Conservation (phyloP, 805 yeast genomes). For the Suhomyces xylopsoci region DNA sequence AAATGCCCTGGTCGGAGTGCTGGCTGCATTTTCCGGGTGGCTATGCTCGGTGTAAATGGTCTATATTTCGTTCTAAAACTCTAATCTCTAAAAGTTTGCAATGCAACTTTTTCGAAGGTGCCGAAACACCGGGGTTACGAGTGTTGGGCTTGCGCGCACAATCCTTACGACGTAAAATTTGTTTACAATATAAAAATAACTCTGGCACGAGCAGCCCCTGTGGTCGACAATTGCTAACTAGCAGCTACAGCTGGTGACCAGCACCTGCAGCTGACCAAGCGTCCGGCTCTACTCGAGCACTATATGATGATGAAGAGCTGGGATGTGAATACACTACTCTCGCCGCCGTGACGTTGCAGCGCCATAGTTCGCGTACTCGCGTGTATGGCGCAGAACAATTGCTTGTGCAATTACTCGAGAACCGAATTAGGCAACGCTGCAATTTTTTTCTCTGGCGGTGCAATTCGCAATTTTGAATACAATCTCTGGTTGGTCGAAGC, state of each 20-base stretch:
- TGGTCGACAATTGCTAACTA: not conserved
- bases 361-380: not conserved
- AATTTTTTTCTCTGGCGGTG: not conserved
- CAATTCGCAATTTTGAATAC: not conserved
- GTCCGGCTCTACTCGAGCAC: not conserved
- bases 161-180: not conserved
- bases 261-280: not conserved
- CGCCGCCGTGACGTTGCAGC: not conserved
- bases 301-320: not conserved
- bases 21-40: not conserved
- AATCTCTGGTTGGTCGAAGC: not conserved
- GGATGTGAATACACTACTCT: not conserved
- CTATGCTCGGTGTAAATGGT: not conserved
- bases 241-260: not conserved
- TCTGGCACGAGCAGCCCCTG: not conserved
- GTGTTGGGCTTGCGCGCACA: not conserved
- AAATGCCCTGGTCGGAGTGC: not conserved
- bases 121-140: not conserved
- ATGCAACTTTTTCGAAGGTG: not conserved
- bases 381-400: not conserved
- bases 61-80: not conserved
- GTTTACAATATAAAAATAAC: not conserved
- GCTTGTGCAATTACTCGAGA: not conserved
- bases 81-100: not conserved
- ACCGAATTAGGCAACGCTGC: not conserved